Evolutionary conservation across 805 yeast genomes (phyloP).

Genomic region (Phaffomyces antillensis): DNA sequence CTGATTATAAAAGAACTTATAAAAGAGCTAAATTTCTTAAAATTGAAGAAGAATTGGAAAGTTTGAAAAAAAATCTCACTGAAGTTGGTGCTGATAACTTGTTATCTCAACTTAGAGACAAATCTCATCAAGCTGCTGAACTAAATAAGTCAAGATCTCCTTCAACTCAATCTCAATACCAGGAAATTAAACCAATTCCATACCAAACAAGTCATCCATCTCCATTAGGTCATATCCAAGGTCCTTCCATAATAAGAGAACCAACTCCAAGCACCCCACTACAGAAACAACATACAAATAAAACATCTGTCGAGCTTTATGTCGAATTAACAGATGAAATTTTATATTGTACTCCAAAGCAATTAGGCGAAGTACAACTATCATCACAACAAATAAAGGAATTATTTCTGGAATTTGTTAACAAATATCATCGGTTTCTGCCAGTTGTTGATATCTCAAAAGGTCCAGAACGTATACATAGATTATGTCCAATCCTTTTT

Average conservation of each 20-base stretch:
- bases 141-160: neutral
- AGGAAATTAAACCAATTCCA: conserved; percentile 3
- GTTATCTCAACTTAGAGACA: conserved; percentile 16
- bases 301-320: conserved; percentile 8
- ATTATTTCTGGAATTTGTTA: conserved; percentile 62
- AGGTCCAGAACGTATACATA: conserved; percentile 78
- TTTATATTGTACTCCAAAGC: conserved; percentile 55
- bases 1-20: conserved; percentile 82
- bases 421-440: conserved; percentile 74
- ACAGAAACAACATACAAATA: conserved; percentile 2
- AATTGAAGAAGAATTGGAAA: conserved; percentile 72
- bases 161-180: neutral
- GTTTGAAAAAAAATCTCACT: conserved; percentile 49
- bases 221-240: conserved; percentile 7
- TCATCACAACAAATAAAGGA: conserved; percentile 52
- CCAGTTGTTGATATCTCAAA: conserved; percentile 79
- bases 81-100: conserved; percentile 20
- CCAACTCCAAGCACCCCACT: conserved; percentile 11
- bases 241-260: conserved; percentile 21
- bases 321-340: conserved; percentile 28
- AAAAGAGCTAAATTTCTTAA: conserved; percentile 81
- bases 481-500: conserved; percentile 79
- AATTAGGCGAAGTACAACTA: conserved; percentile 61
- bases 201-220: neutral
- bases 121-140: conserved; percentile 8